Evolutionary conservation across 306 rosid species (phyloP), one percentile per base, ranked within the genome.

Genomic region (Cicer cuneatum): DNA sequence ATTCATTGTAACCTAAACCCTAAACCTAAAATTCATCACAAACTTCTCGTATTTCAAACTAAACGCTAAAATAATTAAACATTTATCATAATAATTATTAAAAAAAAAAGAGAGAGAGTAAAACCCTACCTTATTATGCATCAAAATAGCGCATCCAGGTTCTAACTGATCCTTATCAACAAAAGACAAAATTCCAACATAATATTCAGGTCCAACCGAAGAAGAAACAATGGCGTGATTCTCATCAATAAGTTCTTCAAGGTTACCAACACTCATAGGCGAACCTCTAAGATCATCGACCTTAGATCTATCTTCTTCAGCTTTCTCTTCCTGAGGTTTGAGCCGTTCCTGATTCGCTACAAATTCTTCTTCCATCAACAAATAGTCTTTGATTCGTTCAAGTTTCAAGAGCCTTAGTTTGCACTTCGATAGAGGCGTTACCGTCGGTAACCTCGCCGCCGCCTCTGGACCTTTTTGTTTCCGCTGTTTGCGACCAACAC

Each of bases 251-350:
- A 94, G 84, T 73, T 94, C 99, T 65, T 94, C 99, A 6, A 94
- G 81, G 57, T 92, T 94, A 0, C 99, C 99, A 7, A 94, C 99
- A 51, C 97, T 91, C 99, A 94, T 94, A 1, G 99, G 99, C 11
- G 99, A 90, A 6, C 99, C 99, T 7, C 99, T 78, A 18, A 94
- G 97, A 48, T 94, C 99, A 57, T 94, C 99, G 37, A 94, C 99
- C 84, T 94, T 94, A 56, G 99, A 94, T 85, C 97, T 83, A 67
- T 94, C 97, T n/a, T 94, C 99, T 81, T 94, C 99, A 2, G 97
- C 97, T 63, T 92, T 94, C 82, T 94, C 99, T 81, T 94, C 97
- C 76, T 92, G 97, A 0, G 99, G 99, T 80, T 94, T 94, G 16
- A 94, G 86, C 58, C 99, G 74, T 81, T 94, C 99, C 81, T 94